A percentile compares a stretch with the other conserved stretches of the same genome.
These are phyloP conservation scores for Aspergillus nidulans DNA, from an alignment of 495 filamentous ascomycete genomes.

Conservation along the genomic window DNA sequence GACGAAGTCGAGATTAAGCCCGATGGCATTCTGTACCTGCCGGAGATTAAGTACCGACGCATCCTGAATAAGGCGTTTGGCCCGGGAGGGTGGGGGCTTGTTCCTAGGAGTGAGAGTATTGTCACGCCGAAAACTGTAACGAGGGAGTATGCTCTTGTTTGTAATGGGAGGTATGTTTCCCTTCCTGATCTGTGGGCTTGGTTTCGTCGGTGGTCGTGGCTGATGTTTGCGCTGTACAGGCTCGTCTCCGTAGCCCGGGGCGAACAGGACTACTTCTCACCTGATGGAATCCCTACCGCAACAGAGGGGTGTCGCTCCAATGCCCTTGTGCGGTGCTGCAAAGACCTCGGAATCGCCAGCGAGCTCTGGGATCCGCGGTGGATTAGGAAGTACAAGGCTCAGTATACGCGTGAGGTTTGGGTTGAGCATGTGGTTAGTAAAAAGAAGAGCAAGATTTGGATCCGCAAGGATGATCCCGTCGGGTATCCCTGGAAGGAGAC, in stretches of 20 bases:
- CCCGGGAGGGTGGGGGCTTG: slow-evolving; percentile 92
- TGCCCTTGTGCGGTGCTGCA: slow-evolving; percentile 93
- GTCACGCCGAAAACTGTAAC: slow-evolving; percentile 86
- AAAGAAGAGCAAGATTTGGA: slow-evolving; percentile 82
- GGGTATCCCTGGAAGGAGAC: slow-evolving; percentile 76
- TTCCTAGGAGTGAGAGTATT: slow-evolving; percentile 83
- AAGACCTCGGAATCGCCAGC: slow-evolving; percentile 90
- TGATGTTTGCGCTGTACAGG: slow-evolving; percentile 34
- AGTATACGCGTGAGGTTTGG: slow-evolving; percentile 71
- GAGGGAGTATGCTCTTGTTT: slow-evolving; percentile 90
- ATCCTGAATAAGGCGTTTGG: slow-evolving; percentile 92
- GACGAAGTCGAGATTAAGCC: slow-evolving; percentile 94
- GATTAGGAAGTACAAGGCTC: slow-evolving; percentile 65
- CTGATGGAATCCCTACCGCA: slow-evolving; percentile 91
- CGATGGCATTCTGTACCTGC: slow-evolving; percentile 92
- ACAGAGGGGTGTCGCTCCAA: slow-evolving; percentile 97
- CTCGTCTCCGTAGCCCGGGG: slow-evolving; percentile 89
- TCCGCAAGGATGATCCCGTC: slow-evolving; percentile 78
- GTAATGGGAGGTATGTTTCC: slow-evolving; percentile 71
- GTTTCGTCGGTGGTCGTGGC: neutral
- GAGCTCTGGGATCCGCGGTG: slow-evolving; percentile 96
- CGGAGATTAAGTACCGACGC: slow-evolving; percentile 96
- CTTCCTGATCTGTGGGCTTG: neutral
- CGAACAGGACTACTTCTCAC: slow-evolving; percentile 90
- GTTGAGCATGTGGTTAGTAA: slow-evolving; percentile 80